A percentile compares a stretch with the other conserved stretches of the same genome.
Evolutionary conservation across 768 basidiomycete genomes (phyloP).

Genomic region (Cubamyces sp.): DNA sequence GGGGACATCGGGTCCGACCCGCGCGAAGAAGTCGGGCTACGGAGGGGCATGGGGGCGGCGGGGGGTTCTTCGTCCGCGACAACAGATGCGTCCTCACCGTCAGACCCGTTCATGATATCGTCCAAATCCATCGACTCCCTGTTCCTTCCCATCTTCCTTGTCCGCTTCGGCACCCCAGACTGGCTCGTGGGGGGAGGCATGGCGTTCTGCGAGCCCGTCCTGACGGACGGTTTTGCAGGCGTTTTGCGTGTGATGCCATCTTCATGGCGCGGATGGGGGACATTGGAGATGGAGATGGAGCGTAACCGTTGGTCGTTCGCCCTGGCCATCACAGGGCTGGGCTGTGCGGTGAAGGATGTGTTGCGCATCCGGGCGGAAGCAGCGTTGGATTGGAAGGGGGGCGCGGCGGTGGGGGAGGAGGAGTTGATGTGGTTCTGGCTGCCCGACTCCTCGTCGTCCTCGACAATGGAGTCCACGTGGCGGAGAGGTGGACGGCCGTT

Average conservation of each 20-base stretch:
- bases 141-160: constrained; percentile 55
- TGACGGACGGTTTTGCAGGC: not conserved
- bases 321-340: constrained; percentile 12
- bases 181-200: constrained; percentile 7
- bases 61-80: constrained; percentile 1
- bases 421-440: constrained; percentile 6
- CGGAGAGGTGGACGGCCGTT: constrained; percentile 48
- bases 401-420: constrained; percentile 26
- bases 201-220: constrained; percentile 17
- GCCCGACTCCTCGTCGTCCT: constrained; percentile 61
- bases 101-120: constrained; percentile 72
- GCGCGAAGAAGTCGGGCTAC: constrained; percentile 18
- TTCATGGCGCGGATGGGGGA: constrained; percentile 27
- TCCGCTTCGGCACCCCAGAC: constrained; percentile 47
- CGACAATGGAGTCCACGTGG: constrained; percentile 62
- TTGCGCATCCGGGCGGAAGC: constrained; percentile 19
- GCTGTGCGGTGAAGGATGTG: constrained; percentile 14
- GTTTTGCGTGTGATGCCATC: constrained; percentile 17
- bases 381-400: constrained; percentile 22
- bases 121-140: constrained; percentile 77
- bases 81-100: constrained; percentile 52
- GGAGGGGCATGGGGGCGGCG: not conserved
- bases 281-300: constrained; percentile 31
- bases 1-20: constrained; percentile 11
- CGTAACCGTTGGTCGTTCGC: constrained; percentile 23